Base-by-base conservation (phyloP, 768 basidiomycete genomes). In the Artomyces pyxidatus region DNA sequence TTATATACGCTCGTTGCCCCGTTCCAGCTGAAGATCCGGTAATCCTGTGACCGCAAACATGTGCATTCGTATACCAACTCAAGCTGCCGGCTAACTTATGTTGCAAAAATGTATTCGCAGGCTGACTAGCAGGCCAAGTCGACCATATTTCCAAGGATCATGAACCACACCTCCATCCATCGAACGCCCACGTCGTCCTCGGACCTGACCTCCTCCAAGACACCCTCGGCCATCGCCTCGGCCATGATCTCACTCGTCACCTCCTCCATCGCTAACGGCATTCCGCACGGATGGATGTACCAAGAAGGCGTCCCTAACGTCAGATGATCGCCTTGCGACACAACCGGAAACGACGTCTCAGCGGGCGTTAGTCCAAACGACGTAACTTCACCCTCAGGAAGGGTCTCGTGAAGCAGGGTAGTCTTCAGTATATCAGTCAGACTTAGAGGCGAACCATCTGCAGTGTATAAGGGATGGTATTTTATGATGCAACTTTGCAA, bases 271-370 rank as follows among this genome's bases (percentile, higher is more conserved):
- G 80, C 77, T 28, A 64, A 65, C 9, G 73, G 72, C 3, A 83
- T 86, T 62, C 88, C 81, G 62, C 92, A 95, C 9, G 92, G 92
- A 62, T 95, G 92, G 32, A 95, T 69, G 59, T 83, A 89, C 89
- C 89, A 95, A 48, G 79, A 82, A 8, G 83, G 81, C 2, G 69
- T 78, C 19, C 81, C 83, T 26, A 86, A 71, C 5, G 74, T 79
- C 0, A 90, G 92, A 58, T 94, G 92, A 49, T 95, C 92, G 8
- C 87, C 87, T 58, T 90, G 88, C 11, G 90, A 88, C 9, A 95
- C 66, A 19, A 93, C 63, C 9, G 92, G 88, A 58, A 91, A 85
- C 5, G 77, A 63, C 1, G 77, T 71, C 11, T 62, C 65, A 1
- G 74, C 71, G 8, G 68, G 63, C 21, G 73, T 73, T 37, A 88